Conservation (phyloP, 2,329 filamentous ascomycete genomes). For the Xylariales sp. region DNA sequence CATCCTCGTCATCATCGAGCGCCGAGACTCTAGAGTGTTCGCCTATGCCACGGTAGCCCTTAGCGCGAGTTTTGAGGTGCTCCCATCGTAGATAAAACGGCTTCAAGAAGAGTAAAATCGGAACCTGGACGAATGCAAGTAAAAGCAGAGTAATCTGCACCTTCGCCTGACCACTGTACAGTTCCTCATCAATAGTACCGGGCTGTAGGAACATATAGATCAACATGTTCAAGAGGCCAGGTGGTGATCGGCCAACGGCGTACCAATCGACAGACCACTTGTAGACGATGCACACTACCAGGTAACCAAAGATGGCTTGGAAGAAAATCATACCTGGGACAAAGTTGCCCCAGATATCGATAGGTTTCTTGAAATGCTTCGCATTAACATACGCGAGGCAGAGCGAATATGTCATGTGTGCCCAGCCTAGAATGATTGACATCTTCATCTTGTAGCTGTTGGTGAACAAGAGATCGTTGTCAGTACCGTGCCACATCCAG, state of each 20-base stretch:
- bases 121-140: constrained; percentile 86
- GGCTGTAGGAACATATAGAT: constrained; percentile 99
- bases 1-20: constrained; percentile 84
- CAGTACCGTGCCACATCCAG: constrained; percentile 95
- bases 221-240: constrained; percentile 95
- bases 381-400: constrained; percentile 94
- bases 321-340: constrained; percentile 99
- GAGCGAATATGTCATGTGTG: constrained; percentile 98
- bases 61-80: constrained; percentile 86
- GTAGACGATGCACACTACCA: constrained; percentile 93
- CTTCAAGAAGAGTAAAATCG: constrained; percentile 92
- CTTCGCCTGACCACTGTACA: constrained; percentile 81
- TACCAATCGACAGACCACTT: constrained; percentile 96
- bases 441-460: constrained; percentile 99
- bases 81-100: constrained; percentile 95
- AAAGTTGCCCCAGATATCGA: constrained; percentile 98
- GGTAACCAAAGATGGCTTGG: constrained; percentile 97
- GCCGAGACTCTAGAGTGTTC: constrained; percentile 90
- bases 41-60: constrained; percentile 93
- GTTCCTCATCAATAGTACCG: constrained; percentile 75
- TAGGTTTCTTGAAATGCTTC: constrained; percentile 90
- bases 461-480: constrained; percentile 93
- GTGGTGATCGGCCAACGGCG: constrained; percentile 73
- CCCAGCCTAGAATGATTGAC: constrained; percentile 96
- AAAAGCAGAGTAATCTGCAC: constrained; percentile 85